Conservation (phyloP, 192 early-diverging fungal genomes). For the Blastocladiella britannica region DNA sequence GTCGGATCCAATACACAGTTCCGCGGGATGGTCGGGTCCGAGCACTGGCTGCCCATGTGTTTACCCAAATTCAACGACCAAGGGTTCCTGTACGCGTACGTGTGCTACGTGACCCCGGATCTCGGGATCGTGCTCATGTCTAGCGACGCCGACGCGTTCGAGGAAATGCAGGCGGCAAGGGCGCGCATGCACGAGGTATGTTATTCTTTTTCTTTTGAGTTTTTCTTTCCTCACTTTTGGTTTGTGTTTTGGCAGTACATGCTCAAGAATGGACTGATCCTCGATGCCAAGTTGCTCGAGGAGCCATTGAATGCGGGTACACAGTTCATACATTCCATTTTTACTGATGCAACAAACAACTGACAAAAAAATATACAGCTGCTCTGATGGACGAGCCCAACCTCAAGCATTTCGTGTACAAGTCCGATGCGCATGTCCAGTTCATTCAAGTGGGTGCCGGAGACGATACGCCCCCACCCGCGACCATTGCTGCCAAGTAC, state of each 20-base stretch:
- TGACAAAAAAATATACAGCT: too few relatives aligned
- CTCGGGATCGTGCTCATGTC: constrained; percentile 53
- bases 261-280: constrained; percentile 12
- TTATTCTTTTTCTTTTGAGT: not conserved
- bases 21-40: constrained; percentile 46
- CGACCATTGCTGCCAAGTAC: constrained; percentile 19
- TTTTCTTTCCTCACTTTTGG: not conserved
- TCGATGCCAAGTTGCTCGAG: constrained; percentile 1
- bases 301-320: not conserved
- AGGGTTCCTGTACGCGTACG: constrained; percentile 72
- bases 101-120: constrained; percentile 54
- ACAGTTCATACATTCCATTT: not conserved
- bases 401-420: constrained; percentile 51
- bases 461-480: constrained; percentile 11
- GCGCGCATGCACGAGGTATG: constrained; percentile 37
- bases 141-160: constrained; percentile 66
- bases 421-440: constrained; percentile 35
- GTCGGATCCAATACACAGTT: constrained; percentile 52
- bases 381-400: constrained; percentile 7
- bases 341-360: not conserved
- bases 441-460: constrained; percentile 22
- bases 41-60: constrained; percentile 88
- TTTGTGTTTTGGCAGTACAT: constrained; percentile 12
- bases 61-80: constrained; percentile 73
- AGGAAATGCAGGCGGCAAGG: constrained; percentile 49